Evolutionary conservation across 331 rosid genomes (phyloP).

Genomic region (Ulmus americana): DNA sequence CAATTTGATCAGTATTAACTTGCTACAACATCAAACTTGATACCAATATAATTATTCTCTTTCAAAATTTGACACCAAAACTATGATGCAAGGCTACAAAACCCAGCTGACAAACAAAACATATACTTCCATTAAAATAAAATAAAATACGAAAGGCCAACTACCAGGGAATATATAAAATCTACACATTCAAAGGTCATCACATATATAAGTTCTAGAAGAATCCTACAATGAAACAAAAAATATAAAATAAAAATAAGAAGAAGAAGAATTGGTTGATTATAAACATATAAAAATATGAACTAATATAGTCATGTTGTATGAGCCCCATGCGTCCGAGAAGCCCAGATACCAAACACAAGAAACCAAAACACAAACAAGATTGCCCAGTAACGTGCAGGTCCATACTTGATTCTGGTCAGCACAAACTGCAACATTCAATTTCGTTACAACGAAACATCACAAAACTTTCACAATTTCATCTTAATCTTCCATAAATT

Average conservation of each 20-base stretch:
- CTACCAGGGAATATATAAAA: neutral
- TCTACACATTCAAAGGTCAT: neutral
- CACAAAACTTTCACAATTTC: too few species aligned
- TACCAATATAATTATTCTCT: too few species aligned
- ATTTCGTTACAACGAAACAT: too few species aligned
- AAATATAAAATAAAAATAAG: neutral
- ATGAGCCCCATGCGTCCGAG: slow-evolving; percentile 79
- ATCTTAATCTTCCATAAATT: too few species aligned
- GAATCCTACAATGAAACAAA: neutral
- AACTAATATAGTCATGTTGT: slow-evolving; percentile 39
- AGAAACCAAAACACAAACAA: slow-evolving; percentile 96
- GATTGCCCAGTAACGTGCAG: slow-evolving; percentile 99
- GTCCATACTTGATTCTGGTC: slow-evolving; percentile 93
- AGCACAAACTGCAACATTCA: slow-evolving; percentile 76
- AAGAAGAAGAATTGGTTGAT: neutral
- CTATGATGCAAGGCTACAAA: too few species aligned
- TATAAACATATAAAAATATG: neutral
- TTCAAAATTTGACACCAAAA: too few species aligned
- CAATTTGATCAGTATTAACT: too few species aligned
- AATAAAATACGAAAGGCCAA: too few species aligned
- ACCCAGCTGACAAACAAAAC: too few species aligned
- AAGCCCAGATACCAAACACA: slow-evolving; percentile 97
- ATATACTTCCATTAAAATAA: too few species aligned
- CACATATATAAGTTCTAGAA: neutral
- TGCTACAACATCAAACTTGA: too few species aligned